A percentile compares a stretch with the other conserved stretches of the same genome.
These are phyloP conservation scores for Solanum sitiens DNA, from an alignment of 257 asterid genomes.

Conservation along the genomic window DNA sequence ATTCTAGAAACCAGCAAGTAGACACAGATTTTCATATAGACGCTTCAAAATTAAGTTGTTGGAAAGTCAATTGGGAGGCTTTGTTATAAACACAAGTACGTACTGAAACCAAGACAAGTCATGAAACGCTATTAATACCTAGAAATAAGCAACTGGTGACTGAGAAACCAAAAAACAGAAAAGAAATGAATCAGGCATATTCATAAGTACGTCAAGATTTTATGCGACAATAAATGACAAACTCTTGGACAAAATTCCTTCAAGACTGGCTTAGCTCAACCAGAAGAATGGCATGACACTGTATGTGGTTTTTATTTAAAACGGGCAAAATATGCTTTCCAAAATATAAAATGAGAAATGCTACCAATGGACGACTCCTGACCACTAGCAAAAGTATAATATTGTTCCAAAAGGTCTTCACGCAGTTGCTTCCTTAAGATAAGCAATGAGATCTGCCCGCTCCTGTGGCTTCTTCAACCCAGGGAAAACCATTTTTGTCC, in stretches of 20 bases:
- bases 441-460: slow-evolving; percentile 78
- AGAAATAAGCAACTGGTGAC: not conserved
- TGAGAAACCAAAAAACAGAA: not conserved
- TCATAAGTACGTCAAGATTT: not conserved
- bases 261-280: not conserved
- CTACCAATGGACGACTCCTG: not conserved
- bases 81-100: not conserved
- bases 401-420: slow-evolving; percentile 14
- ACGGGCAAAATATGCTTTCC: not conserved
- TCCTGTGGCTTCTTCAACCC: slow-evolving; percentile 97
- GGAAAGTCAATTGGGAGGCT: not conserved
- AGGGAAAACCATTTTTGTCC: slow-evolving; percentile 97
- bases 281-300: not conserved
- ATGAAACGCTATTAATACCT: not conserved
- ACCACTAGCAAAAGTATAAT: not conserved
- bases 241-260: not conserved
- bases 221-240: not conserved
- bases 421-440: slow-evolving; percentile 71
- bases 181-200: not conserved
- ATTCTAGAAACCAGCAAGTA: not conserved
- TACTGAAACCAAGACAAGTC: not conserved
- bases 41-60: not conserved
- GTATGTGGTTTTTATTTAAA: not conserved
- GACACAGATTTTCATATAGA: not conserved
- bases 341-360: not conserved